Percentiles rank a stretch among this genome's conserved stretches.
Evolutionary conservation across 768 basidiomycete species (phyloP).

Genomic region (Agaricus blazei): DNA sequence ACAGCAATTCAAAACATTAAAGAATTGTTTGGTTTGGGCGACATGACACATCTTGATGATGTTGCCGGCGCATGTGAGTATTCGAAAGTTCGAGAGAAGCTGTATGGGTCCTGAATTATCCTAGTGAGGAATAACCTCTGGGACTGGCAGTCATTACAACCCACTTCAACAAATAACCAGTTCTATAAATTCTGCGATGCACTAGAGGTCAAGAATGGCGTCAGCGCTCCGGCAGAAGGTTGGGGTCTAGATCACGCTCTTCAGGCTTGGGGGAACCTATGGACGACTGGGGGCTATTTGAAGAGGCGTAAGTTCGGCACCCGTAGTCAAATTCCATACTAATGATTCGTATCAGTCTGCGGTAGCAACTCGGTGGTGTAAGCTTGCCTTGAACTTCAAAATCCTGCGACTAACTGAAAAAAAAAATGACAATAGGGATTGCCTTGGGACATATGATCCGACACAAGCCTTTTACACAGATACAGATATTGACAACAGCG

Average conservation of each 20-base stretch:
- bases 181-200: constrained; percentile 68
- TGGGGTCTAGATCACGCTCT: constrained; percentile 63
- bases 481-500: constrained; percentile 46
- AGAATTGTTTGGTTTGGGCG: constrained; percentile 51
- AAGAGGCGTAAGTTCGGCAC: constrained; percentile 29
- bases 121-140: constrained; percentile 53
- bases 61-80: constrained; percentile 51
- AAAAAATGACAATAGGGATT: constrained; percentile 22
- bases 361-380: constrained; percentile 41
- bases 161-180: constrained; percentile 36
- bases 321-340: neutral
- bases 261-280: constrained; percentile 55
- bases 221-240: constrained; percentile 42
- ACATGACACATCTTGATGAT: constrained; percentile 59
- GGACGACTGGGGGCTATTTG: constrained; percentile 43
- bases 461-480: constrained; percentile 44
- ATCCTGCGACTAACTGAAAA: neutral
- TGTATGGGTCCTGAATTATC: constrained; percentile 30
- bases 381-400: neutral
- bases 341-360: constrained; percentile 39
- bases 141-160: constrained; percentile 66
- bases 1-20: constrained; percentile 51
- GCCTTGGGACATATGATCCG: constrained; percentile 38
- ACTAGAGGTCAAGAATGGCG: constrained; percentile 56
- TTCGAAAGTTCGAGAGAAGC: constrained; percentile 16